Conservation (phyloP, 306 rosid species). For the Fragaria iinumae region DNA sequence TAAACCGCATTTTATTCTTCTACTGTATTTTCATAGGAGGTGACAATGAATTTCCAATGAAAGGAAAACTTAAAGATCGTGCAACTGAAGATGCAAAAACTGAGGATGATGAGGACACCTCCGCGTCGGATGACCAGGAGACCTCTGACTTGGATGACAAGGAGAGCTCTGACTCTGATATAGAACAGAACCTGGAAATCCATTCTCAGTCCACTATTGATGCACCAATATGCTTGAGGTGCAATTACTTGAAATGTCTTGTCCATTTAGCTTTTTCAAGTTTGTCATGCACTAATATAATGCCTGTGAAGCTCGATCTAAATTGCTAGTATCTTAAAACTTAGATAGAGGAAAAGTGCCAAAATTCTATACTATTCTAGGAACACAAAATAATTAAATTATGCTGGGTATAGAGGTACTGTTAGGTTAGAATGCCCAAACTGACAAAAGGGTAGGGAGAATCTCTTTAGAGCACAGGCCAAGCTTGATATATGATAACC, state of each 20-base stretch:
- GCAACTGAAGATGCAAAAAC: slow-evolving; percentile 41
- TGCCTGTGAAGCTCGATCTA: background rate
- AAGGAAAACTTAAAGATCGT: slow-evolving; percentile 27
- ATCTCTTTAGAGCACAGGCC: background rate
- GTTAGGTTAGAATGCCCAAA: background rate
- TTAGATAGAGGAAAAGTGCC: background rate
- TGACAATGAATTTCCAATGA: slow-evolving; percentile 37
- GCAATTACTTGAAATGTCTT: slow-evolving; percentile 19
- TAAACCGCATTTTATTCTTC: background rate
- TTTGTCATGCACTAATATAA: background rate
- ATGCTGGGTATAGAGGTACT: background rate
- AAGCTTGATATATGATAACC: background rate
- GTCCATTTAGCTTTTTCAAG: background rate
- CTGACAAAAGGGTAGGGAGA: background rate
- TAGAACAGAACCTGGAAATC: slow-evolving; percentile 39
- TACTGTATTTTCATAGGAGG: slow-evolving; percentile 33
- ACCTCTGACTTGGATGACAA: slow-evolving; percentile 24
- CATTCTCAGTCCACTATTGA: slow-evolving; percentile 32
- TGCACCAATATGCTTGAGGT: slow-evolving; percentile 52
- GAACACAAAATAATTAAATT: background rate
- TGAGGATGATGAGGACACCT: slow-evolving; percentile 47
- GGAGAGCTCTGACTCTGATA: slow-evolving; percentile 42
- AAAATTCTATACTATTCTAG: background rate
- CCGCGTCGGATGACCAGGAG: slow-evolving; percentile 46
- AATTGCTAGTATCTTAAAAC: background rate